Evolutionary conservation across 805 yeast species (phyloP).

Genomic region (Cyberlindnera xylosilytica): DNA sequence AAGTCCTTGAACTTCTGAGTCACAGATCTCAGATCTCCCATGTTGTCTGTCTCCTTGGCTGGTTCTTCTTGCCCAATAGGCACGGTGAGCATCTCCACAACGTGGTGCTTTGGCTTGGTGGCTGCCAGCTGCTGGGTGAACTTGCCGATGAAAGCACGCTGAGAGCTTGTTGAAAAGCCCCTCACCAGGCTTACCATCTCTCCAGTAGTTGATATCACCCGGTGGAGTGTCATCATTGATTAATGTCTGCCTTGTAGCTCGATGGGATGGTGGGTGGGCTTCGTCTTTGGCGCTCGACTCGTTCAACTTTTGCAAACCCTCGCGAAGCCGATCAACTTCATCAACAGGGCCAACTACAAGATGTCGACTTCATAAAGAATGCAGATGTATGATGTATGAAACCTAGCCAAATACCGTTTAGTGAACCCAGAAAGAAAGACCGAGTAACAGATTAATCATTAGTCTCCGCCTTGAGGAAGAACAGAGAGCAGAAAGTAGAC

Average conservation of each 20-base stretch:
- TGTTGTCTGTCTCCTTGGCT: constrained; percentile 38
- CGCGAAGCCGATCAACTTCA: no score
- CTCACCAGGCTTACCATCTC: background rate
- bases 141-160: constrained; percentile 26
- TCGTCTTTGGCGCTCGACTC: no score
- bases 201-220: background rate
- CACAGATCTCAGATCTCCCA: constrained; percentile 37
- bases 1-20: constrained; percentile 43
- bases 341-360: no score
- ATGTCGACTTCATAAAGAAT: no score
- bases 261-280: no score
- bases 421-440: no score
- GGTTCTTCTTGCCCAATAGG: constrained; percentile 45
- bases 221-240: no score
- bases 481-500: no score
- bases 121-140: constrained; percentile 34
- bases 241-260: no score
- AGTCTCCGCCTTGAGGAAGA: no score
- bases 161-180: constrained; percentile 12
- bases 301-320: no score
- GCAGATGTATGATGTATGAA: background rate
- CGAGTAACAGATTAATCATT: no score
- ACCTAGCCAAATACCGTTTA: background rate
- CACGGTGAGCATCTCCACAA: constrained; percentile 32
- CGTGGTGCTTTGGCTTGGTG: constrained; percentile 35